phyloP scores from a whole-genome alignment of 2,329 filamentous ascomycete species.

The Catunica adiposa region DNA sequence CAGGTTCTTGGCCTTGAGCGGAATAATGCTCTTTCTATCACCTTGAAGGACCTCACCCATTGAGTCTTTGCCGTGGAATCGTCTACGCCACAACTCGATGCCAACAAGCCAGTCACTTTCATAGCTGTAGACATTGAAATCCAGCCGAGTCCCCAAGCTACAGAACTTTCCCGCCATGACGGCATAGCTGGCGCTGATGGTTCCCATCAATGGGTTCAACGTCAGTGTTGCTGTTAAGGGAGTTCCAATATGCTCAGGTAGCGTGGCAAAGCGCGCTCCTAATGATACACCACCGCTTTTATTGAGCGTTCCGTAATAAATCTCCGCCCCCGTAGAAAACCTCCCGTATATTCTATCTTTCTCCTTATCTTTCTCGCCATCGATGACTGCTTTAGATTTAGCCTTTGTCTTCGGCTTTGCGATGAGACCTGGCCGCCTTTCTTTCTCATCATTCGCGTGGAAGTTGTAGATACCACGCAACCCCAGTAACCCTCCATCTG shows the following conservation, averaged over 20 bases:
- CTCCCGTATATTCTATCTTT: conserved; percentile 56
- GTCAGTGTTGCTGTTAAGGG: conserved; percentile 89
- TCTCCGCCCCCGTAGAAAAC: conserved; percentile 78
- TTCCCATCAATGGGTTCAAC: conserved; percentile 86
- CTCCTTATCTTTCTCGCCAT: conserved; percentile 36
- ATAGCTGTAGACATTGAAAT: conserved; percentile 97
- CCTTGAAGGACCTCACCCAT: conserved; percentile 13
- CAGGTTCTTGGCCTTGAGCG: background rate
- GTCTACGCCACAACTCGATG: conserved; percentile 77
- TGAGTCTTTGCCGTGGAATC: conserved; percentile 24
- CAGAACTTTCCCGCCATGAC: conserved; percentile 72
- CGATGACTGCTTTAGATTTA: conserved; percentile 2
- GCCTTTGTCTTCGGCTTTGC: background rate
- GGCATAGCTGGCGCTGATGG: conserved; percentile 78
- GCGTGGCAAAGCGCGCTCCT: conserved; percentile 74
- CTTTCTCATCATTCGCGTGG: conserved; percentile 45
- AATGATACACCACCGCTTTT: conserved; percentile 86
- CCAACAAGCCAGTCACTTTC: conserved; percentile 87
- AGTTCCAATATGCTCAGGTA: conserved; percentile 65
- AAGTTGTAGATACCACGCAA: conserved; percentile 89
- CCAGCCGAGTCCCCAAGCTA: conserved; percentile 76
- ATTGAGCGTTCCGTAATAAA: conserved; percentile 90
- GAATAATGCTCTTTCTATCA: conserved; percentile 1
- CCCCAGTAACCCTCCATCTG: conserved; percentile 78
- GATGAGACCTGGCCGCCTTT: background rate